These are phyloP conservation scores for Urtica urens DNA, from an alignment of 306 rosid genomes.

Conservation along the genomic window DNA sequence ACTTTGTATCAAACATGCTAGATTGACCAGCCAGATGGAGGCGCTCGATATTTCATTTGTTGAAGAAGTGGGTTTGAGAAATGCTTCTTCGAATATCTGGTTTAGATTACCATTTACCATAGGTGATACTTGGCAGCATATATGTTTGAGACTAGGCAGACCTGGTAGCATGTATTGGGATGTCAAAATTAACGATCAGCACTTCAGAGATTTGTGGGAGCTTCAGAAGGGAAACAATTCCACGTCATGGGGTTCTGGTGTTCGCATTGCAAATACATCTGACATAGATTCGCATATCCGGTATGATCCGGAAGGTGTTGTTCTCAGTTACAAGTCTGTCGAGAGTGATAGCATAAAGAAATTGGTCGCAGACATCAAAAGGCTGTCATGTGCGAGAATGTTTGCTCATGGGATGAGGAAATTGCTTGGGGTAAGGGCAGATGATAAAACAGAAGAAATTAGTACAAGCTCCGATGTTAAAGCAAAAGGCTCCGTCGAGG, in stretches of 20 bases:
- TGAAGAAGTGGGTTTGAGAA: conserved; percentile 86
- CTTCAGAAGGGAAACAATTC: conserved; percentile 78
- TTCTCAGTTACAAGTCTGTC: conserved; percentile 83
- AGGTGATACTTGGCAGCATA: conserved; percentile 89
- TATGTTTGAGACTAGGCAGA: conserved; percentile 92
- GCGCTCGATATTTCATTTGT: conserved; percentile 78
- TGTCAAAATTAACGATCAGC: conserved; percentile 92
- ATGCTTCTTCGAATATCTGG: conserved; percentile 88
- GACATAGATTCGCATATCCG: conserved; percentile 93
- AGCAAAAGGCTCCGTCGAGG: conserved; percentile 49
- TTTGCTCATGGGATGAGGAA: conserved; percentile 92
- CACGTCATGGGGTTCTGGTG: conserved; percentile 93
- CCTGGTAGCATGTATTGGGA: conserved; percentile 98
- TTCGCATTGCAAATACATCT: conserved; percentile 88
- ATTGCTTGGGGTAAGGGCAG: conserved; percentile 73
- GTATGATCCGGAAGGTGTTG: conserved; percentile 95
- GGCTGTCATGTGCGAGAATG: conserved; percentile 94
- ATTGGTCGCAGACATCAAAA: conserved; percentile 79
- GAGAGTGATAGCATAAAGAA: conserved; percentile 85
- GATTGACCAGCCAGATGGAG: conserved; percentile 95
- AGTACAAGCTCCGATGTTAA: conserved; percentile 42
- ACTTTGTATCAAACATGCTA: conserved; percentile 86
- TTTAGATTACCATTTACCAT: conserved; percentile 81
- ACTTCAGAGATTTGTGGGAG: conserved; percentile 95
- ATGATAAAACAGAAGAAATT: conserved; percentile 74